Evolutionary conservation across 768 basidiomycete species (phyloP).

Genomic region (Gelatoporia subvermispora): DNA sequence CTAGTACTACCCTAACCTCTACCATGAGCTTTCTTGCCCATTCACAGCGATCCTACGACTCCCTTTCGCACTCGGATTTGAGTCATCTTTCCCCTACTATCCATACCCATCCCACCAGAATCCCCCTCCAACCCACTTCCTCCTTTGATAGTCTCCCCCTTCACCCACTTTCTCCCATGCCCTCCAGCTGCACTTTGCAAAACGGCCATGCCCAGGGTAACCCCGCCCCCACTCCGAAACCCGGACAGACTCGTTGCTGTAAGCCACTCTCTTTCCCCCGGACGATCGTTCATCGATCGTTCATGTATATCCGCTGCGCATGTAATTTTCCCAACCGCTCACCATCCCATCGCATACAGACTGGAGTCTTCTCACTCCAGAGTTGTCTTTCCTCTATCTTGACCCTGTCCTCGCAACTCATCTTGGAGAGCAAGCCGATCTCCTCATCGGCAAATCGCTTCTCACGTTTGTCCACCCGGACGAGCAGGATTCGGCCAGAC

Average conservation of each 20-base stretch:
- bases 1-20: constrained; percentile 12
- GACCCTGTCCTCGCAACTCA: constrained; percentile 76
- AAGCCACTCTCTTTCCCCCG: constrained; percentile 32
- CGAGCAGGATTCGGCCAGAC: constrained; percentile 68
- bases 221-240: constrained; percentile 38
- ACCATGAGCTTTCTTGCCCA: constrained; percentile 29
- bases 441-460: constrained; percentile 65
- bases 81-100: constrained; percentile 15
- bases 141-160: constrained; percentile 32
- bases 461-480: constrained; percentile 82
- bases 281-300: constrained; percentile 37
- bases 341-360: constrained; percentile 42
- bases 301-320: constrained; percentile 31
- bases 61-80: constrained; percentile 22
- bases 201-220: no score
- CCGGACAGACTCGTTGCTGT: constrained; percentile 78
- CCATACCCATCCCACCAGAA: constrained; percentile 11
- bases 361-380: constrained; percentile 76
- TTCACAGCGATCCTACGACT: constrained; percentile 25
- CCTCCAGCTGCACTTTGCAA: constrained; percentile 12
- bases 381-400: constrained; percentile 75
- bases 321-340: constrained; percentile 15
- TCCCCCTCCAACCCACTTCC: constrained; percentile 20
- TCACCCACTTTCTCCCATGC: constrained; percentile 25
- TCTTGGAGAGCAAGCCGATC: constrained; percentile 65